Evolutionary conservation across 1,139 yeast species (phyloP).

Genomic region (Saccharomycopsis hybrid): DNA sequence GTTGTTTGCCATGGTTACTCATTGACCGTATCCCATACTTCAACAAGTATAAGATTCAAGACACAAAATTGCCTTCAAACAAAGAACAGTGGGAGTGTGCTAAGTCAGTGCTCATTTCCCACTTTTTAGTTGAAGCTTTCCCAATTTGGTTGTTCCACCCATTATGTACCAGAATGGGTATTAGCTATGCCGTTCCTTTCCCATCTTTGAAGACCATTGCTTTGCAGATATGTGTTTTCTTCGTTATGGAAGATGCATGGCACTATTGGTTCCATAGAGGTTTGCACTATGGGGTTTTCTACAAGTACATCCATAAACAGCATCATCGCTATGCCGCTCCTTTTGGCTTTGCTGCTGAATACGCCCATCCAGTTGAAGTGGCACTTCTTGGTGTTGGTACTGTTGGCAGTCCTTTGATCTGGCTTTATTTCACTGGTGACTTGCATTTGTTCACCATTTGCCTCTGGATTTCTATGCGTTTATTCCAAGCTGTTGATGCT

Average conservation of each 20-base stretch:
- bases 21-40: constrained; percentile 73
- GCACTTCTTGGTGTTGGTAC: constrained; percentile 89
- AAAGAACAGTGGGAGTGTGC: constrained; percentile 90
- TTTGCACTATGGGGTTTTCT: constrained; percentile 78
- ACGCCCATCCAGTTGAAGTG: constrained; percentile 93
- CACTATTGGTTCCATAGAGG: constrained; percentile 92
- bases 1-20: constrained; percentile 80
- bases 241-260: constrained; percentile 88
- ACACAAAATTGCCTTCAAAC: constrained; percentile 65
- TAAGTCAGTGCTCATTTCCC: constrained; percentile 75
- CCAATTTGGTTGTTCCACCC: constrained; percentile 98
- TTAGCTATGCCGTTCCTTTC: constrained; percentile 75
- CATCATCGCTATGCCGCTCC: constrained; percentile 98
- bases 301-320: constrained; percentile 89
- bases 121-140: constrained; percentile 84
- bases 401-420: constrained; percentile 82
- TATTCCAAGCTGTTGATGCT: constrained; percentile 92
- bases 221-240: constrained; percentile 65
- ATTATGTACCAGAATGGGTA: constrained; percentile 69
- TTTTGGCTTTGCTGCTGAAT: constrained; percentile 92
- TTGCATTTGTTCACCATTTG: constrained; percentile 81
- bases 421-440: constrained; percentile 55
- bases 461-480: constrained; percentile 80
- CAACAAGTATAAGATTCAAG: constrained; percentile 75
- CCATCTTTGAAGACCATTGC: constrained; percentile 55